A percentile compares a stretch with the other conserved stretches of the same genome.
These are phyloP conservation scores for Aspergillus fijiensis DNA, from an alignment of 2,329 filamentous ascomycete species.

Conservation along the genomic window DNA sequence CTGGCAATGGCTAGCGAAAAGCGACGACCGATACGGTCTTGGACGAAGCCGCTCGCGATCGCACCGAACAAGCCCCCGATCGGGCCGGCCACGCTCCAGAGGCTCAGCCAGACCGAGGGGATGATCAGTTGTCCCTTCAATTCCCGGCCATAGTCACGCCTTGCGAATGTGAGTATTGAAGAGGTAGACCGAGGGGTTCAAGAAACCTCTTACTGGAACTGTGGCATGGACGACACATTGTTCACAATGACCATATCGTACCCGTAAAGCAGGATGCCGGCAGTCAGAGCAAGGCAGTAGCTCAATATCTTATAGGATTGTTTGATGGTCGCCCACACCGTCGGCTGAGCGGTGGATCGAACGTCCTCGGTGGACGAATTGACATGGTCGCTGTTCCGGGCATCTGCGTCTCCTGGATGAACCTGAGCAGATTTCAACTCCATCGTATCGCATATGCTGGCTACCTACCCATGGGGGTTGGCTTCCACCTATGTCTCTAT, in stretches of 20 bases:
- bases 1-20: slow-evolving; percentile 38
- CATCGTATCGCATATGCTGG: background rate
- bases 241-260: slow-evolving; percentile 36
- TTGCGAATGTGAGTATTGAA: background rate
- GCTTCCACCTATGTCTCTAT: background rate
- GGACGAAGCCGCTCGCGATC: slow-evolving; percentile 39
- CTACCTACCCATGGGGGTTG: too few relatives aligned
- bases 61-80: slow-evolving; percentile 44
- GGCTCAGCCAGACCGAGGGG: slow-evolving; percentile 47
- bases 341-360: background rate
- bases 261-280: slow-evolving; percentile 32
- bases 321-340: slow-evolving; percentile 8
- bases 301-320: slow-evolving; percentile 12
- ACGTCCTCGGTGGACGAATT: background rate
- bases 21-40: slow-evolving; percentile 44
- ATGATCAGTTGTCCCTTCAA: slow-evolving; percentile 36
- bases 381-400: background rate
- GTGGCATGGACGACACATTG: slow-evolving; percentile 25
- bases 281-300: slow-evolving; percentile 21
- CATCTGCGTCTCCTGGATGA: background rate
- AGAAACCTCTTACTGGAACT: slow-evolving; percentile 17
- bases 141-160: slow-evolving; percentile 35
- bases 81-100: slow-evolving; percentile 46
- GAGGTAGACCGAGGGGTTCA: background rate
- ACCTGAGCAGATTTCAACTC: background rate